A percentile compares a stretch with the other conserved stretches of the same genome.
These are phyloP conservation scores for Podospora pseudopauciseta DNA, from an alignment of 495 filamentous ascomycete species.

Conservation along the genomic window DNA sequence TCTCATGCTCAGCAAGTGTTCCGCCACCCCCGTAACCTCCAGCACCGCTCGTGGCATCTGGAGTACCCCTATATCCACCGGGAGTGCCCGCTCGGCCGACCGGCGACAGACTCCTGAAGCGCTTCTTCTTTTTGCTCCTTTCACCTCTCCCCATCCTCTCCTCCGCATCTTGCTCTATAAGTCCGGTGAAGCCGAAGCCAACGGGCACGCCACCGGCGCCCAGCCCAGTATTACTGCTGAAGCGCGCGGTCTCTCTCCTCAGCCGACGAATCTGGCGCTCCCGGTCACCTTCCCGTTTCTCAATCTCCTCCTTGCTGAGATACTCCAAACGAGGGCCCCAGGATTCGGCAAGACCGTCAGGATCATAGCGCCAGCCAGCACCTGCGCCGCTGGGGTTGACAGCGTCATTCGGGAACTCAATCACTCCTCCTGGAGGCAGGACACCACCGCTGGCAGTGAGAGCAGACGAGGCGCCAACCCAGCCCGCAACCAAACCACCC, in stretches of 20 bases:
- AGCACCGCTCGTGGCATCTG: conserved; percentile 59
- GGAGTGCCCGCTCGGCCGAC: conserved; percentile 63
- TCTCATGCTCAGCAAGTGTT: conserved; percentile 73
- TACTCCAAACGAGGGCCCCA: conserved; percentile 94
- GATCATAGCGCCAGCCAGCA: conserved; percentile 92
- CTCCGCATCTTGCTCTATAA: conserved; percentile 56
- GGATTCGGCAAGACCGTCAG: conserved; percentile 79
- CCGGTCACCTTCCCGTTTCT: conserved; percentile 92
- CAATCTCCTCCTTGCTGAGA: conserved; percentile 92
- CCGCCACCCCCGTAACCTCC: conserved; percentile 64
- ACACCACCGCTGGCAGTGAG: conserved; percentile 45
- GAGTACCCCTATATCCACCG: conserved; percentile 61
- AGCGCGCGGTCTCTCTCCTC: conserved; percentile 85
- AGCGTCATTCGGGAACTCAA: conserved; percentile 84
- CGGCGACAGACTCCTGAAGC: conserved; percentile 86
- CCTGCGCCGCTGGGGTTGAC: conserved; percentile 55
- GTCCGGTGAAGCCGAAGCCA: conserved; percentile 53
- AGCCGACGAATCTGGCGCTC: conserved; percentile 85
- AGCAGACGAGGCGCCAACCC: conserved; percentile 37
- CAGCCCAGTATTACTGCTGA: conserved; percentile 81
- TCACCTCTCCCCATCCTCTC: conserved; percentile 78
- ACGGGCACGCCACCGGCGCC: conserved; percentile 53
- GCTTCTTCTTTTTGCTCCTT: conserved; percentile 86
- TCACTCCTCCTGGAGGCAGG: conserved; percentile 30
- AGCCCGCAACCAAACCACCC: conserved; percentile 70